phyloP scores from a whole-genome alignment of 495 filamentous ascomycete genomes.

The Penicilliopsis zonata region DNA sequence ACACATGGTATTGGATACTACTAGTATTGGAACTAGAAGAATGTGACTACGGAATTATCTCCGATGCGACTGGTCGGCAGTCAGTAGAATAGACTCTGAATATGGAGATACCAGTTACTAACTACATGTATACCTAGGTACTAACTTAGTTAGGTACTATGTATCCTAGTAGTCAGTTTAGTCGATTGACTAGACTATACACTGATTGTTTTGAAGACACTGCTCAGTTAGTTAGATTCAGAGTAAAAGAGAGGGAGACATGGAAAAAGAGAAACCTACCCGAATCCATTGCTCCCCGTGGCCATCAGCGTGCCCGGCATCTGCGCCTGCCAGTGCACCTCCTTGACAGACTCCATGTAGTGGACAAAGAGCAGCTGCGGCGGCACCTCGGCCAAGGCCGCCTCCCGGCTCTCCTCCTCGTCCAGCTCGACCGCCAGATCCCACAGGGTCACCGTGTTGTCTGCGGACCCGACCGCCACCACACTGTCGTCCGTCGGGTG shows the following conservation, averaged over 20 bases:
- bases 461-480: constrained; percentile 80
- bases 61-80: no score
- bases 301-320: constrained; percentile 86
- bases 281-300: constrained; percentile 78
- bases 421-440: constrained; percentile 94
- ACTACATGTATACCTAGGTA: no score
- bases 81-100: no score
- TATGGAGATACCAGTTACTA: no score
- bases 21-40: no score
- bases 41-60: no score
- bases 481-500: constrained; percentile 94
- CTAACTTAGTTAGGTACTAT: no score
- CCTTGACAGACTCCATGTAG: constrained; percentile 88
- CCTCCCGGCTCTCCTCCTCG: constrained; percentile 89
- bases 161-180: no score
- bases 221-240: constrained; percentile 7
- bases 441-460: constrained; percentile 92
- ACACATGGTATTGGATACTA: no score
- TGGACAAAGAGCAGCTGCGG: constrained; percentile 94
- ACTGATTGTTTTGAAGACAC: constrained; percentile 58
- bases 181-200: no score
- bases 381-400: constrained; percentile 77
- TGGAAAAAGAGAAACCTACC: constrained; percentile 27
- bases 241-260: constrained; percentile 7
- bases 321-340: constrained; percentile 93